Evolutionary conservation across 1,284 basidiomycete species (phyloP).

Genomic region (Cerioporus squamosus): DNA sequence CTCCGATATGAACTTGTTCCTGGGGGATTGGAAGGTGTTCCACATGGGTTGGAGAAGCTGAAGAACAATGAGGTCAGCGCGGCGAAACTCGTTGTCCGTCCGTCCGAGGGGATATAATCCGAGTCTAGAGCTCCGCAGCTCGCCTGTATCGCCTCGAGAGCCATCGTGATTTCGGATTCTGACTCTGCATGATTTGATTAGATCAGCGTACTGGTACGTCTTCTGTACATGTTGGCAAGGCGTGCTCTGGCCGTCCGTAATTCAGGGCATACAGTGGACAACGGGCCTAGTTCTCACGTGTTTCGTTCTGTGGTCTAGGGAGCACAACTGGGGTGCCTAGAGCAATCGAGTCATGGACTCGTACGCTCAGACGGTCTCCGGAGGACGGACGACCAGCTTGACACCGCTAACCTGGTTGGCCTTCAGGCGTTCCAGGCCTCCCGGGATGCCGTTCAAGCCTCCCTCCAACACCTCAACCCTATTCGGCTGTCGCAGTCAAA

Average conservation of each 20-base stretch:
- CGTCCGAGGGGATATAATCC: too few relatives aligned
- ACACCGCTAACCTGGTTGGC: constrained; percentile 46
- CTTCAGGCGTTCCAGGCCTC: constrained; percentile 46
- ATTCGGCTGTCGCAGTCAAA: constrained; percentile 23
- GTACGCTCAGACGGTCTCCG: constrained; percentile 38
- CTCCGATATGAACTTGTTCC: constrained; percentile 45
- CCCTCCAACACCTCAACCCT: constrained; percentile 45
- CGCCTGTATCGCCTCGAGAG: too few relatives aligned
- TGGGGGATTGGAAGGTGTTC: constrained; percentile 49
- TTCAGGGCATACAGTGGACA: too few relatives aligned
- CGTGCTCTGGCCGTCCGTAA: too few relatives aligned
- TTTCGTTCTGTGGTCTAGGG: background rate
- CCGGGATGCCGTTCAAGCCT: constrained; percentile 49
- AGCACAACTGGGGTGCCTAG: background rate
- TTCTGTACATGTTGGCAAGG: too few relatives aligned
- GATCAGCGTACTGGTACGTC: too few relatives aligned
- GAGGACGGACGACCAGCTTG: constrained; percentile 55
- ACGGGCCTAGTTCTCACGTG: too few relatives aligned
- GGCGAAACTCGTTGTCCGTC: constrained; percentile 51
- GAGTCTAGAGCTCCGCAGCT: too few relatives aligned
- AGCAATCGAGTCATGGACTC: background rate
- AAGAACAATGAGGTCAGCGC: constrained; percentile 48
- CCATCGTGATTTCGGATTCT: too few relatives aligned
- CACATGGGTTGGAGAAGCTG: constrained; percentile 46
- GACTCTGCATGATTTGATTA: too few relatives aligned